Evolutionary conservation across 225 moss, liverwort and hornwort species (phyloP).

Genomic region (Anthoceros angustus): DNA sequence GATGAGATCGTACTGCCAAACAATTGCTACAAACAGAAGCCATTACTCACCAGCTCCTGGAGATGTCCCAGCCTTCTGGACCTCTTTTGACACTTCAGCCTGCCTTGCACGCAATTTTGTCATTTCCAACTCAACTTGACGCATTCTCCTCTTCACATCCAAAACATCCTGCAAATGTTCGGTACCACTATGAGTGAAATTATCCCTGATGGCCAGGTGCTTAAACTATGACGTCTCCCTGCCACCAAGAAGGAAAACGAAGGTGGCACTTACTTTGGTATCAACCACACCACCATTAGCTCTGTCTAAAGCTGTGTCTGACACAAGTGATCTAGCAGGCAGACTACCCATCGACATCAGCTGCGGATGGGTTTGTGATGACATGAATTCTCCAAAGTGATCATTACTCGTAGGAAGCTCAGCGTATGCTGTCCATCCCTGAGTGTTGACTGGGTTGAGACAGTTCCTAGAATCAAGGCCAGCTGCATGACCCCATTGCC

Average conservation of each 20-base stretch:
- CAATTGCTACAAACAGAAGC: not conserved
- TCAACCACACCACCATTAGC: not conserved
- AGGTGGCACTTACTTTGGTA: conserved; percentile 1
- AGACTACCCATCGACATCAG: not conserved
- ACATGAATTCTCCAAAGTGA: not conserved
- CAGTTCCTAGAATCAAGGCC: not conserved
- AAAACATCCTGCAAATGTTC: conserved; percentile 49
- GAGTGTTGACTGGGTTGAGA: not conserved
- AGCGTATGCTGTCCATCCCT: not conserved
- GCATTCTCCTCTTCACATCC: conserved; percentile 93
- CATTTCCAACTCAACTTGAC: conserved; percentile 96
- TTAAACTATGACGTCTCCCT: not conserved
- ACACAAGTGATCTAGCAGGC: not conserved
- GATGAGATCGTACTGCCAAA: not conserved
- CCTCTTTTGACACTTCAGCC: conserved; percentile 88
- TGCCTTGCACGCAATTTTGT: conserved; percentile 92
- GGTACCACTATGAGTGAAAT: not conserved
- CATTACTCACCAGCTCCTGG: conserved; percentile 38
- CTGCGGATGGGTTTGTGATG: not conserved
- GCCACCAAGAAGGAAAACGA: not conserved
- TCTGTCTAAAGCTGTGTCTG: not conserved
- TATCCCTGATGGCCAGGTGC: not conserved
- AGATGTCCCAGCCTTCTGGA: conserved; percentile 36
- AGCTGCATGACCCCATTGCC: not conserved
- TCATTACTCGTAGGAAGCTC: not conserved